Conservation (phyloP, 257 asterid species). For the Galeopsis tetrahit region DNA sequence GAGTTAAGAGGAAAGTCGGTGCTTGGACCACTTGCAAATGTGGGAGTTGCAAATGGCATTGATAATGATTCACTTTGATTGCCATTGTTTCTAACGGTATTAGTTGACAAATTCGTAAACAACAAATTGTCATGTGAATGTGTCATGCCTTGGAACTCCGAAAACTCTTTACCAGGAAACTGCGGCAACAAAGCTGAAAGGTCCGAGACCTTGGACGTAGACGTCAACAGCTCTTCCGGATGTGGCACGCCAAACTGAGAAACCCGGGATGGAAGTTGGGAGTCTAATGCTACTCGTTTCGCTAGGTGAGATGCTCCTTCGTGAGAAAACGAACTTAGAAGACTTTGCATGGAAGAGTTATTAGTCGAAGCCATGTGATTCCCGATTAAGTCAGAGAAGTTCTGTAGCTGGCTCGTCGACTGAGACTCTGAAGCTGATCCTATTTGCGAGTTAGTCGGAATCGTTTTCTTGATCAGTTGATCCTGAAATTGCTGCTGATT, state of each 20-base stretch:
- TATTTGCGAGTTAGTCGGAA: conserved; percentile 50
- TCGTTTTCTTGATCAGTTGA: conserved; percentile 49
- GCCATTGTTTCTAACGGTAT: conserved; percentile 47
- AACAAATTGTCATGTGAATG: conserved; percentile 60
- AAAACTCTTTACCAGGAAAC: conserved; percentile 66
- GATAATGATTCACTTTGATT: conserved; percentile 56
- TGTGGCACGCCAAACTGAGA: conserved; percentile 63
- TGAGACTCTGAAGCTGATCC: conserved; percentile 55
- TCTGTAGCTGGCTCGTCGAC: conserved; percentile 64
- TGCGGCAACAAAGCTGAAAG: conserved; percentile 69
- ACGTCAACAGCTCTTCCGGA: conserved; percentile 55
- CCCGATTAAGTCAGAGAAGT: conserved; percentile 61
- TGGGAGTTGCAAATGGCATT: conserved; percentile 58
- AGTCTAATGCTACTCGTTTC: conserved; percentile 73
- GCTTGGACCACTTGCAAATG: conserved; percentile 56
- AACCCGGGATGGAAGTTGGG: conserved; percentile 61
- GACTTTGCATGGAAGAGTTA: conserved; percentile 63
- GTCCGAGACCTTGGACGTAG: conserved; percentile 67
- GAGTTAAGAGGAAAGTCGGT: conserved; percentile 65
- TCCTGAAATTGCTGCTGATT: conserved; percentile 63
- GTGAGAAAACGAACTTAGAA: conserved; percentile 66
- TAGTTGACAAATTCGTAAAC: conserved; percentile 56
- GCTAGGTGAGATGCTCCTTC: conserved; percentile 55
- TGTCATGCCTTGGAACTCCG: conserved; percentile 55
- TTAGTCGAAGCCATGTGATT: conserved; percentile 57